Percentiles rank a stretch among this genome's conserved stretches.
Evolutionary conservation across 2,329 filamentous ascomycete genomes (phyloP).

Genomic region (Colletotrichum spinosum): DNA sequence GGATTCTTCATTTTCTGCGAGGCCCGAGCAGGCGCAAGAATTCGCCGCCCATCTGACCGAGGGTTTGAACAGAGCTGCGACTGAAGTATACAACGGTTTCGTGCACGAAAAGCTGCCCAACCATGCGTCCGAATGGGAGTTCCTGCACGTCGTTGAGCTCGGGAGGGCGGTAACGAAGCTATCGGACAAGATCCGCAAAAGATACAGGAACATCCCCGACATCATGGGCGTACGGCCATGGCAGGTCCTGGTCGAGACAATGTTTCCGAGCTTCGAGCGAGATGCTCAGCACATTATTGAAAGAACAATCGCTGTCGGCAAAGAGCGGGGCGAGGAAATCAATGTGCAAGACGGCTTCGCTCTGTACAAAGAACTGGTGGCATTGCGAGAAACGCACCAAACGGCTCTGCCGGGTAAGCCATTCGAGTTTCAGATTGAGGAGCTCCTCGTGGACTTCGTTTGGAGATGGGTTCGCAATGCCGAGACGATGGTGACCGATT

Average conservation of each 20-base stretch:
- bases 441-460: constrained; percentile 88
- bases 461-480: constrained; percentile 93
- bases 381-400: constrained; percentile 84
- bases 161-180: constrained; percentile 88
- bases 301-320: constrained; percentile 80
- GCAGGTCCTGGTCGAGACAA: constrained; percentile 81
- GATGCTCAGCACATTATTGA: constrained; percentile 88
- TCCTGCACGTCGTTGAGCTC: constrained; percentile 89
- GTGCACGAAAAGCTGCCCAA: constrained; percentile 85
- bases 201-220: constrained; percentile 87
- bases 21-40: constrained; percentile 75
- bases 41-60: constrained; percentile 80
- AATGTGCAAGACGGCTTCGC: constrained; percentile 94
- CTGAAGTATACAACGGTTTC: constrained; percentile 81
- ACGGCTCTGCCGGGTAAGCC: constrained; percentile 77
- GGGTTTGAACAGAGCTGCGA: constrained; percentile 79
- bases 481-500: constrained; percentile 81
- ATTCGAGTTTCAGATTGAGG: constrained; percentile 91
- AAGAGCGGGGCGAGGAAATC: constrained; percentile 78
- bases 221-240: constrained; percentile 80
- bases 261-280: constrained; percentile 90
- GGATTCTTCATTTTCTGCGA: constrained; percentile 80
- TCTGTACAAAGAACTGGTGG: constrained; percentile 88
- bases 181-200: constrained; percentile 89
- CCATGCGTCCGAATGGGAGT: constrained; percentile 87